A percentile compares a stretch with the other conserved stretches of the same genome.
These are phyloP conservation scores for Nicotiana sylvestris DNA, from an alignment of 257 asterid genomes.

Conservation along the genomic window DNA sequence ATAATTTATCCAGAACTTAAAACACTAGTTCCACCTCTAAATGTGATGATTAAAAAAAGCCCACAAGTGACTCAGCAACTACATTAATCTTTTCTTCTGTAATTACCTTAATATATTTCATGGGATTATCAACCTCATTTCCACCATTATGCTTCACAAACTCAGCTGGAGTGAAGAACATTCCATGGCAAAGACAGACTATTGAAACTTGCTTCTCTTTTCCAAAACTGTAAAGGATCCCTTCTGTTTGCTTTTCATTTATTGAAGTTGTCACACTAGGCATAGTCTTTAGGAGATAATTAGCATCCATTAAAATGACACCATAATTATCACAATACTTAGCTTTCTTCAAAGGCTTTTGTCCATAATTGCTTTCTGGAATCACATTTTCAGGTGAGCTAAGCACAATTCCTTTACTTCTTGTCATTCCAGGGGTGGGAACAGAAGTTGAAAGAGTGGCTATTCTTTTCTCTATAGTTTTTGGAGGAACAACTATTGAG, in stretches of 20 bases:
- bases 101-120: neutral
- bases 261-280: conserved; percentile 16
- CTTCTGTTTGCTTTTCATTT: conserved; percentile 10
- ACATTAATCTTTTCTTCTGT: no score
- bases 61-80: no score
- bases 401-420: neutral
- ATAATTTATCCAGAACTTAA: no score
- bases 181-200: conserved; percentile 25
- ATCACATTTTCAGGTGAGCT: neutral
- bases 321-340: neutral
- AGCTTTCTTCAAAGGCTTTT: neutral
- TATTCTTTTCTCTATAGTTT: neutral
- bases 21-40: no score
- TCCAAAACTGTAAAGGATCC: conserved; percentile 11
- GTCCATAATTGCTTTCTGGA: neutral
- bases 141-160: conserved; percentile 30
- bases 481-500: neutral
- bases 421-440: neutral
- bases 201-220: conserved; percentile 8
- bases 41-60: no score
- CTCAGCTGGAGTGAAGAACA: conserved; percentile 17
- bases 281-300: conserved; percentile 6
- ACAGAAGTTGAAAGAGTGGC: neutral
- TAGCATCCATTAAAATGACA: neutral
- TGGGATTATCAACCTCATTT: conserved; percentile 7